Evolutionary conservation across 495 filamentous ascomycete species (phyloP), one percentile per base, ranked within the genome.

Genomic region (Xylaria cubensis): DNA sequence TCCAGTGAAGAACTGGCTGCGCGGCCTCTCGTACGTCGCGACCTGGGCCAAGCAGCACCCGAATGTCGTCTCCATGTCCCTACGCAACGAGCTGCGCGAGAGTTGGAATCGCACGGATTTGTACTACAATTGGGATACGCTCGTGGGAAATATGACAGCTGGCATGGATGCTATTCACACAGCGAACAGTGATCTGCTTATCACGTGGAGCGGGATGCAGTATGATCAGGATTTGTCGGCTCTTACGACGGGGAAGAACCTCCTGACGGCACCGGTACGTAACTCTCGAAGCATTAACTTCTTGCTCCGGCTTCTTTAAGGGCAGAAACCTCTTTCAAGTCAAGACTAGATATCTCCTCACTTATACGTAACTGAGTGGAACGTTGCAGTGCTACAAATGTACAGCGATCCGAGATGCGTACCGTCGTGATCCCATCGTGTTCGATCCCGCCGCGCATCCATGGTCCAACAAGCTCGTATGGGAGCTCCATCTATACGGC

Each of bases 141-240:
- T 87, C 79, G 83, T 87, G 63, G 79, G 74, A 0, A 82, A 87
- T 73, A 86, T 88, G 83, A 82, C 79, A 0, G 75, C 80, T 0
- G 86, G 82, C 5, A 85, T 85, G 0, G 79, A 82, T 36, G 75
- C 81, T 1, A 83, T 89, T 41, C 80, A 89, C 74, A 72, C 71
- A 0, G 84, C 85, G 1, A 89, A 88, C 71, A 82, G 84, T 1
- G 80, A 88, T 67, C 74, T 87, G 7, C 79, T 90, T 1, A 85
- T 90, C 71, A 85, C 84, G 42, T 86, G 88, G 79, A 86, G 85
- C 5, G 88, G 88, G 2, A 82, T 89, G 64, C 81, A 88, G 74
- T 89, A 82, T 71, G 86, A 86, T 68, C 81, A 84, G 29, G 84
- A 83, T 34, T 75, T 89, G 4, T 80, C 80, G 0, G 87, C 86